Evolutionary conservation across 2,329 filamentous ascomycete species (phyloP).

Genomic region (Fusarium beomiforme): DNA sequence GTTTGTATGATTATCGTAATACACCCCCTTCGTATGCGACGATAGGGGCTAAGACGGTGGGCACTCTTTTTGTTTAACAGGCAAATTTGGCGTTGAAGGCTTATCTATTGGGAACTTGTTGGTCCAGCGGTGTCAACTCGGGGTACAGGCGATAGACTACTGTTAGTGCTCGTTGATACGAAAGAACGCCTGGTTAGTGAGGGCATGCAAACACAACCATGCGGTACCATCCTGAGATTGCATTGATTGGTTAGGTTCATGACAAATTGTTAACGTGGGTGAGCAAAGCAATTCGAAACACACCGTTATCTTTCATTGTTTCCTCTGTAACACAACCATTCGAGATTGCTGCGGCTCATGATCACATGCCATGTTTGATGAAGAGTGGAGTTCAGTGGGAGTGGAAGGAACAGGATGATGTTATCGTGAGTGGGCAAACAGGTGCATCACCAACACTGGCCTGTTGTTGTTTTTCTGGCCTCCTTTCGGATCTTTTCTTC

Average conservation of each 20-base stretch:
- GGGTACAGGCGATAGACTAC: conserved; percentile 29
- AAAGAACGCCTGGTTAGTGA: conserved; percentile 23
- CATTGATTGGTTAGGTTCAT: conserved; percentile 18
- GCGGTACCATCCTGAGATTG: conserved; percentile 21
- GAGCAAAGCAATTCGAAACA: conserved; percentile 10
- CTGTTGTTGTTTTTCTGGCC: conserved; percentile 4
- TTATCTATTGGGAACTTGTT: conserved; percentile 18
- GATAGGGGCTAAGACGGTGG: not conserved
- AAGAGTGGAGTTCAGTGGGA: not conserved
- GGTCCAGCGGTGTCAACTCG: conserved; percentile 10
- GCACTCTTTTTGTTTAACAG: conserved; percentile 19
- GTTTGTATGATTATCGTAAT: conserved; percentile 35
- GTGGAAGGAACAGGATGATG: conserved; percentile 1
- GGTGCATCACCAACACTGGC: conserved; percentile 1
- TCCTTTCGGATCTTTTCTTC: conserved; percentile 16
- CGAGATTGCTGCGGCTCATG: not conserved
- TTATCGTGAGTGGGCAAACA: conserved; percentile 7
- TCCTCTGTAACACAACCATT: conserved; percentile 1
- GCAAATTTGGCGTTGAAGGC: conserved; percentile 30
- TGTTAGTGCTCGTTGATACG: conserved; percentile 25
- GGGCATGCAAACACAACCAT: conserved; percentile 29
- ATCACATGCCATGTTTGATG: conserved; percentile 14
- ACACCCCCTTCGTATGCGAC: not conserved
- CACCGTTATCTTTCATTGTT: conserved; percentile 17
- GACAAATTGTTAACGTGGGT: conserved; percentile 3